A percentile compares a stretch with the other conserved stretches of the same genome.
Conservation (phyloP, 441 rosid genomes). For the Melastoma candidum region DNA sequence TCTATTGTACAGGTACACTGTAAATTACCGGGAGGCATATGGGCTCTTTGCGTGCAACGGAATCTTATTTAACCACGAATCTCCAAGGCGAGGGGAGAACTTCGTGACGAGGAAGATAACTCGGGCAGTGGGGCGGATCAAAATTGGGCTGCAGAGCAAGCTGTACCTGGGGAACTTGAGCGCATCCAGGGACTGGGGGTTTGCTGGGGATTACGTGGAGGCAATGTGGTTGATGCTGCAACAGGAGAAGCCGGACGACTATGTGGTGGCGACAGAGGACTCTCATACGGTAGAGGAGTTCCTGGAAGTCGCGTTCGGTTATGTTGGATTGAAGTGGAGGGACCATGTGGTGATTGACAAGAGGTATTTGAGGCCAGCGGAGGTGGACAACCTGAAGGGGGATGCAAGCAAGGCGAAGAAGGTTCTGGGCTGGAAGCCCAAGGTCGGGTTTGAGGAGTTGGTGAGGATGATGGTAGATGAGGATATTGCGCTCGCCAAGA, state of each 20-base stretch:
- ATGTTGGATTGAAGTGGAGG: slow-evolving; percentile 70
- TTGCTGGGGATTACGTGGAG: slow-evolving; percentile 80
- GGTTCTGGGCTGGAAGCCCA: slow-evolving; percentile 71
- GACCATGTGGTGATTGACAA: slow-evolving; percentile 85
- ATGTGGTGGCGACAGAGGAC: slow-evolving; percentile 94
- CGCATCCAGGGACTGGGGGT: slow-evolving; percentile 93
- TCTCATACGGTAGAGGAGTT: slow-evolving; percentile 91
- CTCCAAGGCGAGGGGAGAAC: slow-evolving; percentile 76
- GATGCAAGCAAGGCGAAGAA: slow-evolving; percentile 67
- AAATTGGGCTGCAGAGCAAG: slow-evolving; percentile 69
- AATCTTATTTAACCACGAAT: slow-evolving; percentile 76
- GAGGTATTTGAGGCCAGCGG: slow-evolving; percentile 74
- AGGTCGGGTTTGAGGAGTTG: slow-evolving; percentile 70
- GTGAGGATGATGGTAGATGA: slow-evolving; percentile 94
- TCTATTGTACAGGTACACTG: slow-evolving; percentile 32
- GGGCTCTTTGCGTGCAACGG: slow-evolving; percentile 81
- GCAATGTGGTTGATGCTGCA: slow-evolving; percentile 98
- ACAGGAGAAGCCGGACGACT: slow-evolving; percentile 84
- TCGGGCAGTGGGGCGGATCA: slow-evolving; percentile 75
- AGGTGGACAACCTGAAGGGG: slow-evolving; percentile 76
- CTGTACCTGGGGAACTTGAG: slow-evolving; percentile 70
- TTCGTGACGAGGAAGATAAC: slow-evolving; percentile 81
- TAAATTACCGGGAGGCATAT: slow-evolving; percentile 73
- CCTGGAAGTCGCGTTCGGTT: slow-evolving; percentile 72
- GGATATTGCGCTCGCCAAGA: slow-evolving; percentile 64